Percentiles rank a stretch among this genome's conserved stretches.
These are phyloP conservation scores for Dalbergia cochinchinensis DNA, from an alignment of 306 rosid species.

Conservation along the genomic window DNA sequence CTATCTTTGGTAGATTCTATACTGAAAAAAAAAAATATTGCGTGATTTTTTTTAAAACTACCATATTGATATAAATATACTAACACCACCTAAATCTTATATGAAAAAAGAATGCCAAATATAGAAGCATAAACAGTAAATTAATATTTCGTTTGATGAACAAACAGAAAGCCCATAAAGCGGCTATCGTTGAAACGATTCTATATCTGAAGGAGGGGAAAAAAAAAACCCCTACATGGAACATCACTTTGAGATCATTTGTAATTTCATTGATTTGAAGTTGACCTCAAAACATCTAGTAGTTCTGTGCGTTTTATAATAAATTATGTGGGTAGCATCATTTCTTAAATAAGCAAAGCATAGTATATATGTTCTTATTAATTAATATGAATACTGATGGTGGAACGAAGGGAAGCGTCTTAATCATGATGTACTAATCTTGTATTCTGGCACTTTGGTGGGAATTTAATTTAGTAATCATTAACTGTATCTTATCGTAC, in stretches of 20 bases:
- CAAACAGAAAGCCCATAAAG: too few species aligned
- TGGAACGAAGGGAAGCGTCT: neutral
- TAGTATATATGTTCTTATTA: neutral
- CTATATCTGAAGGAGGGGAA: too few species aligned
- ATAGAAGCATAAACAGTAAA: too few species aligned
- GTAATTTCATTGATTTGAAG: neutral
- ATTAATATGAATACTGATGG: constrained; percentile 20
- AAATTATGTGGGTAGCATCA: neutral
- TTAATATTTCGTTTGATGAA: too few species aligned
- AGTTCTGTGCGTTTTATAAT: neutral
- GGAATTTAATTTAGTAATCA: neutral
- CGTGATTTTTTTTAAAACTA: too few species aligned
- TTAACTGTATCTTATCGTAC: neutral
- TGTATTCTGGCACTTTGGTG: neutral
- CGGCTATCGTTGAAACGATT: neutral
- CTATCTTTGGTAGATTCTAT: too few species aligned
- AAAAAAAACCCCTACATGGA: neutral
- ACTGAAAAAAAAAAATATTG: too few species aligned
- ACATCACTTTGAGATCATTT: neutral
- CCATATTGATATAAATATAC: too few species aligned
- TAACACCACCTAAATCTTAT: too few species aligned
- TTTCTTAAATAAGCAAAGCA: neutral
- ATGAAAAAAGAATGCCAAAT: too few species aligned
- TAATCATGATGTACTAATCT: constrained; percentile 32
- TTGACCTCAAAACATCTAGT: neutral